Conservation (phyloP, 2,329 filamentous ascomycete species). For the Alternaria postmessia region DNA sequence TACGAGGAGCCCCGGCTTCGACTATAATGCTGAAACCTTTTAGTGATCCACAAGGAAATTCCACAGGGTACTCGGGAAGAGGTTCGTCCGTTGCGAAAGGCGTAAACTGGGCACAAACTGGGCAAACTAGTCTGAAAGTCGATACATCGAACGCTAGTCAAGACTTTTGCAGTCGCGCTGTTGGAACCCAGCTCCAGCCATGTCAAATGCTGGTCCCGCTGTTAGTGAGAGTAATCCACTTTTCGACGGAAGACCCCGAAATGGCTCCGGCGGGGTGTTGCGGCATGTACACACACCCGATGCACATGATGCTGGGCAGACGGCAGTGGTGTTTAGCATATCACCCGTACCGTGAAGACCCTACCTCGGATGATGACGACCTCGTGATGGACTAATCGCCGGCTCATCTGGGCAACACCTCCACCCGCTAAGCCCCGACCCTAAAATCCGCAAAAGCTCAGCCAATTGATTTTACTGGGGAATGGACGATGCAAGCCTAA, state of each 20-base stretch:
- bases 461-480: not conserved
- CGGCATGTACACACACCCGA: not conserved
- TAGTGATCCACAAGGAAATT: not conserved
- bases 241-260: not conserved
- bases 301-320: not conserved
- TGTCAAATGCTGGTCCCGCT: not conserved
- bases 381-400: not conserved
- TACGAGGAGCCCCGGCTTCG: not conserved
- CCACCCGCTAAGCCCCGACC: not conserved
- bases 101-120: not conserved
- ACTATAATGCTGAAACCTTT: constrained; percentile 1
- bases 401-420: not conserved
- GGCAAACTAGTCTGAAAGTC: not conserved
- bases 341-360: not conserved
- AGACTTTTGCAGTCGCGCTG: not conserved
- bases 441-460: not conserved
- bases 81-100: constrained; percentile 1
- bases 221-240: not conserved
- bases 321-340: not conserved
- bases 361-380: not conserved
- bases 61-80: not conserved
- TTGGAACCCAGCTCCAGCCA: not conserved
- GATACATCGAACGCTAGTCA: constrained; percentile 14
- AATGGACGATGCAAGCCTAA: not conserved
- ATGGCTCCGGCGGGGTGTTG: not conserved